These are phyloP conservation scores for Didymella exigua DNA, from an alignment of 2,329 filamentous ascomycete species.

Conservation along the genomic window DNA sequence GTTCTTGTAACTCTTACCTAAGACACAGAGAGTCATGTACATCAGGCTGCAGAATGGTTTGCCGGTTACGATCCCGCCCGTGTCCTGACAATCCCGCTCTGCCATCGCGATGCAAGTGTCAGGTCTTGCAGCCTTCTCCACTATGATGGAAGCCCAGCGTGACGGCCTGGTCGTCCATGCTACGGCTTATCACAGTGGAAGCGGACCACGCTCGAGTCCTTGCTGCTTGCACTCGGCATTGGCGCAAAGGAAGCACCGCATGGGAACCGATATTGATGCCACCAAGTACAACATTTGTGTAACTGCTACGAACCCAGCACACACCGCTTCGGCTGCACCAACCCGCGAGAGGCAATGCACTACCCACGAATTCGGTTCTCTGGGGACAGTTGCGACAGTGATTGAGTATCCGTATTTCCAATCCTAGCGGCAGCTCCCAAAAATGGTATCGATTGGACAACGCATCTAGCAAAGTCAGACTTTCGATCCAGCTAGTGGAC, in stretches of 20 bases:
- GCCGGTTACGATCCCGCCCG: slow-evolving; percentile 16
- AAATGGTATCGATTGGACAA: slow-evolving; percentile 34
- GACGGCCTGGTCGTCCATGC: slow-evolving; percentile 12
- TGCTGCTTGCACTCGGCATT: slow-evolving; percentile 15
- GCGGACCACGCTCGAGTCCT: slow-evolving; percentile 19
- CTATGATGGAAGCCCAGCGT: slow-evolving; percentile 28
- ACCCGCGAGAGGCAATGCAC: slow-evolving; percentile 21
- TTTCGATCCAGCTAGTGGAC: slow-evolving; percentile 18
- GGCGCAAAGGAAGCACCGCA: slow-evolving; percentile 25
- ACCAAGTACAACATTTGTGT: slow-evolving; percentile 37
- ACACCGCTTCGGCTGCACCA: slow-evolving; percentile 39
- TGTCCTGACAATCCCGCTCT: slow-evolving; percentile 17
- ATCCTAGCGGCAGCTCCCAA: slow-evolving; percentile 19
- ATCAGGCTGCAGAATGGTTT: neutral
- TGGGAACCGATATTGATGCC: slow-evolving; percentile 38
- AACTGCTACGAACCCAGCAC: slow-evolving; percentile 30
- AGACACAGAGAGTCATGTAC: slow-evolving; percentile 13
- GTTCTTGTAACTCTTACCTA: slow-evolving; percentile 19
- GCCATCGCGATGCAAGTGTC: slow-evolving; percentile 17
- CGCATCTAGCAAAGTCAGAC: slow-evolving; percentile 18
- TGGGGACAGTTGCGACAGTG: slow-evolving; percentile 3
- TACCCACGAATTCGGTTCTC: slow-evolving; percentile 31
- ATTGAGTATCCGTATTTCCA: slow-evolving; percentile 21
- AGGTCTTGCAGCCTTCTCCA: slow-evolving; percentile 26
- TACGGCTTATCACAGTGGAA: slow-evolving; percentile 18